Conservation (phyloP, 2,329 filamentous ascomycete species). For the Cladorrhinum sp. region DNA sequence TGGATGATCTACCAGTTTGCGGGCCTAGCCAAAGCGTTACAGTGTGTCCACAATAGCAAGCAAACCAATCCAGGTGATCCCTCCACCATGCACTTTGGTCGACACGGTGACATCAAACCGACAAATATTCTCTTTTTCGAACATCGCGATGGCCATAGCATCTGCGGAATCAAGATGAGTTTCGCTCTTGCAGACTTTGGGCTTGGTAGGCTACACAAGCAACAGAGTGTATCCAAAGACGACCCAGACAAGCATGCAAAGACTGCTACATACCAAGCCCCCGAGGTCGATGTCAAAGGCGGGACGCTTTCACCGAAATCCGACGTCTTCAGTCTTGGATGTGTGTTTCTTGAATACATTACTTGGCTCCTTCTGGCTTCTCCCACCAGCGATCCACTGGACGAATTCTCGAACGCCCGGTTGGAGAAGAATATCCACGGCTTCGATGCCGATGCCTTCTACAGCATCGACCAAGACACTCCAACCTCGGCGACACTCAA, state of each 20-base stretch:
- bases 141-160: background rate
- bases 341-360: constrained; percentile 36
- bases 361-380: constrained; percentile 34
- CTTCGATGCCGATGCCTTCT: constrained; percentile 24
- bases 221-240: background rate
- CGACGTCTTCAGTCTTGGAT: constrained; percentile 38
- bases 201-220: background rate
- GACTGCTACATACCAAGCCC: constrained; percentile 38
- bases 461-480: constrained; percentile 14
- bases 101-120: background rate
- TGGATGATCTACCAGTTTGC: background rate
- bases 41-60: background rate
- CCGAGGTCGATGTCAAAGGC: constrained; percentile 33
- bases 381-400: constrained; percentile 10
- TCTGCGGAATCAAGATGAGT: background rate
- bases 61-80: background rate
- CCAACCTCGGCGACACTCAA: constrained; percentile 11
- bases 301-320: constrained; percentile 33
- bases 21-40: background rate
- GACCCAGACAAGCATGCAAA: background rate
- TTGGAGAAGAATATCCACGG: constrained; percentile 11
- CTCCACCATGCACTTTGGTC: background rate
- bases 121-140: background rate
- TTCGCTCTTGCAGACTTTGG: background rate
- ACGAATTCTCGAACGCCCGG: constrained; percentile 15